These are phyloP conservation scores for Collybia mongolica DNA, from an alignment of 768 basidiomycete genomes.

Conservation along the genomic window DNA sequence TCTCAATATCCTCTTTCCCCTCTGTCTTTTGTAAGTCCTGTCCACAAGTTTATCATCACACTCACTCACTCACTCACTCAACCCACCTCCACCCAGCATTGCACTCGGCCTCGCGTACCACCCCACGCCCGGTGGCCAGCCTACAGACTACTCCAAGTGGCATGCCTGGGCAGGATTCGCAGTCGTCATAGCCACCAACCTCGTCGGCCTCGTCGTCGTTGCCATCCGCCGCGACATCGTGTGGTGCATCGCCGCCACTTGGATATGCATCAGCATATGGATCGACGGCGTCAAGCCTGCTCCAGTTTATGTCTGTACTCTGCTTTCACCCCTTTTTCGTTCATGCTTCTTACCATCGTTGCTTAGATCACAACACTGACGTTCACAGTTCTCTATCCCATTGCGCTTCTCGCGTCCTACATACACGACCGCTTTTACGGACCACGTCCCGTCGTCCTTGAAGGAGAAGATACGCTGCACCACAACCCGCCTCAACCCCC, in stretches of 20 bases:
- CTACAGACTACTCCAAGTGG: constrained; percentile 50
- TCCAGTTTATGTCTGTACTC: constrained; percentile 56
- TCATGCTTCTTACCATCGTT: background rate
- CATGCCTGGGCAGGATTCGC: constrained; percentile 76
- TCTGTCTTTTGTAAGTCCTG: constrained; percentile 53
- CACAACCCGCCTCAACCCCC: constrained; percentile 4
- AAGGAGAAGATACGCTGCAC: constrained; percentile 16
- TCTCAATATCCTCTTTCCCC: constrained; percentile 54
- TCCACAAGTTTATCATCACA: background rate
- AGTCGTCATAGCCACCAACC: constrained; percentile 63
- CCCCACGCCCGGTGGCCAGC: constrained; percentile 44
- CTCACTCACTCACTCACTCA: background rate
- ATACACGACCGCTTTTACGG: constrained; percentile 34
- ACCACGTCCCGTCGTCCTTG: constrained; percentile 17
- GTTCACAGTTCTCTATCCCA: constrained; percentile 68
- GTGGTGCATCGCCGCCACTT: constrained; percentile 73
- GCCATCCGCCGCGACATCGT: constrained; percentile 63
- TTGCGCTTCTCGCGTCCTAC: constrained; percentile 48
- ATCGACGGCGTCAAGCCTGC: constrained; percentile 57
- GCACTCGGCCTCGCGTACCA: constrained; percentile 64
- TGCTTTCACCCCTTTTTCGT: background rate
- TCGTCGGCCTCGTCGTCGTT: constrained; percentile 54
- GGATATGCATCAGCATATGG: constrained; percentile 73
- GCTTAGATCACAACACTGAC: constrained; percentile 55
- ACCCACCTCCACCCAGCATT: constrained; percentile 51